These are phyloP conservation scores for Venturia aucupariae DNA, from an alignment of 2,329 filamentous ascomycete genomes.

Conservation along the genomic window DNA sequence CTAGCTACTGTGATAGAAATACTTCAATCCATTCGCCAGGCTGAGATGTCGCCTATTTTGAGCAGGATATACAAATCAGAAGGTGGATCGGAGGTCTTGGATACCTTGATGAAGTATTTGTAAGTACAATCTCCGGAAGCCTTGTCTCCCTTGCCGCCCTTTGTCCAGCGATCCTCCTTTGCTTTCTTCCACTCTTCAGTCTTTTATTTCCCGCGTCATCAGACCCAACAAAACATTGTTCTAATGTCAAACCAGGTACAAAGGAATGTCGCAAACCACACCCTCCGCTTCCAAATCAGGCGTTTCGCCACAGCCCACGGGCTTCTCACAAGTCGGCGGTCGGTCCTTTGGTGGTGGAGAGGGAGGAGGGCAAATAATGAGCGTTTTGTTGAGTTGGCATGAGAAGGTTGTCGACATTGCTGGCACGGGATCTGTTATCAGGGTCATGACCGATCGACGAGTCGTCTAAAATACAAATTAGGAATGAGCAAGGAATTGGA, in stretches of 20 bases:
- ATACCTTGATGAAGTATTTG: slow-evolving; percentile 97
- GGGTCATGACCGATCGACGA: slow-evolving; percentile 93
- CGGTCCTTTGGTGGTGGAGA: slow-evolving; percentile 45
- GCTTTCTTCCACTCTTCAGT: neutral
- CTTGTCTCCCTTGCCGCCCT: neutral
- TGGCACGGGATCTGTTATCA: slow-evolving; percentile 77
- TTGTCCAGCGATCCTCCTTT: slow-evolving; percentile 6
- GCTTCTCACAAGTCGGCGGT: slow-evolving; percentile 67
- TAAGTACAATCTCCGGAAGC: slow-evolving; percentile 39
- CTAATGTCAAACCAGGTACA: slow-evolving; percentile 52
- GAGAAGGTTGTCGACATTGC: slow-evolving; percentile 95
- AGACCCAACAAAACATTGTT: neutral
- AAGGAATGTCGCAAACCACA: slow-evolving; percentile 60
- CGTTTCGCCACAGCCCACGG: slow-evolving; percentile 67
- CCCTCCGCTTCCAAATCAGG: slow-evolving; percentile 27
- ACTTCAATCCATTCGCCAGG: slow-evolving; percentile 88
- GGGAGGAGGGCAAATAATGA: slow-evolving; percentile 82
- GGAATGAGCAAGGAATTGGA: neutral
- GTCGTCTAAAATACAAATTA: slow-evolving; percentile 53
- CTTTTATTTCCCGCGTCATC: neutral
- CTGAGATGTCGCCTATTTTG: slow-evolving; percentile 86
- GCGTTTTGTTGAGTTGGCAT: slow-evolving; percentile 94
- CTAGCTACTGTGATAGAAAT: slow-evolving; percentile 85
- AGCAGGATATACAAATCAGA: slow-evolving; percentile 68
- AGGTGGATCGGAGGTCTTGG: slow-evolving; percentile 74